These are phyloP conservation scores for Aspergillus melleus DNA, from an alignment of 2,329 filamentous ascomycete genomes.

Conservation along the genomic window DNA sequence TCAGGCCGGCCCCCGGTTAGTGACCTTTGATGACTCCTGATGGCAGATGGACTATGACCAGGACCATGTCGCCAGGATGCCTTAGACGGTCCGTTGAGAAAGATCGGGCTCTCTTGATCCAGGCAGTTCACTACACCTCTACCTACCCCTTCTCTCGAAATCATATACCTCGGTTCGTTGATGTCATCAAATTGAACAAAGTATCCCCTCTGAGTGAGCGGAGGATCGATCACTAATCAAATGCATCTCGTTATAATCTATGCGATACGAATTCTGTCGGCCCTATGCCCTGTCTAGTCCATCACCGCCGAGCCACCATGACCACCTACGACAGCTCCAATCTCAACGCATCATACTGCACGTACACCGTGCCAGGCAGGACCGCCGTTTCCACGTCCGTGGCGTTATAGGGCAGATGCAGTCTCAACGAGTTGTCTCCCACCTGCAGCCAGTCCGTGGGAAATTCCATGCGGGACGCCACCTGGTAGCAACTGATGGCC, in stretches of 20 bases:
- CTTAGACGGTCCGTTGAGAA: no score
- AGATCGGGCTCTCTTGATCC: no score
- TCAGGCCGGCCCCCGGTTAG: not conserved
- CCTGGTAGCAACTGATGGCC: conserved; percentile 62
- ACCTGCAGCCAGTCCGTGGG: conserved; percentile 49
- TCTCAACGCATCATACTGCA: conserved; percentile 66
- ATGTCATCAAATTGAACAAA: no score
- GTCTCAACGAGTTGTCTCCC: conserved; percentile 56
- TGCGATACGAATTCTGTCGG: no score
- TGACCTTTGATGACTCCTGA: not conserved
- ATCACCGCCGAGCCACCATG: not conserved
- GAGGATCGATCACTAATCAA: not conserved
- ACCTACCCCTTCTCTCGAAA: no score
- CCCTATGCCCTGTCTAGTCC: not conserved
- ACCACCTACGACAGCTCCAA: conserved; percentile 49
- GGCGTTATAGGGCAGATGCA: conserved; percentile 61
- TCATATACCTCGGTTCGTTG: no score
- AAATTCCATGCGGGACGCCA: conserved; percentile 61
- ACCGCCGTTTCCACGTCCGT: conserved; percentile 61
- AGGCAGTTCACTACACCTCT: no score
- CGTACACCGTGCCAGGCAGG: conserved; percentile 56
- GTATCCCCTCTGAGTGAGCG: no score
- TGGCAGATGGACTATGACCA: no score
- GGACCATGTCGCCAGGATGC: no score
- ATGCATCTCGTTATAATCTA: not conserved